Evolutionary conservation across 2,329 filamentous ascomycete genomes (phyloP).

Genomic region (Stachybotrys echinatus): DNA sequence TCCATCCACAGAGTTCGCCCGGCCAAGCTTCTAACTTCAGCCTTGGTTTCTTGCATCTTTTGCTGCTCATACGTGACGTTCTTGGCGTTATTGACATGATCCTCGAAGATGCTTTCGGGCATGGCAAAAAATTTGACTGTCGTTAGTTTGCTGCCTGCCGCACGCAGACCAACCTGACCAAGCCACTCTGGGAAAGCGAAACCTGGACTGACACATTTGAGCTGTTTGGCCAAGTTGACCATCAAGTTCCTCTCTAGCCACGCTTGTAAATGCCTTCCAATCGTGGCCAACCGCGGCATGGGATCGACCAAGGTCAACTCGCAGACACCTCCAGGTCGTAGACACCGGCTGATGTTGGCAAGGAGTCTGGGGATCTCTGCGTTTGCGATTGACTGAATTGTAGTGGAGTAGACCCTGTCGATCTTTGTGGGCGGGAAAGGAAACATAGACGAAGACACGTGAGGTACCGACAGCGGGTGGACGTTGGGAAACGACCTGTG

Average conservation of each 20-base stretch:
- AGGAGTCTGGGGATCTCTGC: slow-evolving; percentile 52
- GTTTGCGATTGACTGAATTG: slow-evolving; percentile 50
- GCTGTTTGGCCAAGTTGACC: slow-evolving; percentile 52
- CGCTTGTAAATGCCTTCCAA: slow-evolving; percentile 50
- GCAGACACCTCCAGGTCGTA: slow-evolving; percentile 49
- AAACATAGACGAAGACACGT: slow-evolving; percentile 9
- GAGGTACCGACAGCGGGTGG: slow-evolving; percentile 4
- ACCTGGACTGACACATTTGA: slow-evolving; percentile 55
- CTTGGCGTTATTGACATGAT: slow-evolving; percentile 13
- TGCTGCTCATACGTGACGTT: slow-evolving; percentile 12
- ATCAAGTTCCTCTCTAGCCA: slow-evolving; percentile 61
- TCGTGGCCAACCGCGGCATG: slow-evolving; percentile 46
- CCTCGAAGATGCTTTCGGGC: slow-evolving; percentile 19
- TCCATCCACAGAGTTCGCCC: slow-evolving; percentile 57
- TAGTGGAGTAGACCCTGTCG: slow-evolving; percentile 45
- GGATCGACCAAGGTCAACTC: slow-evolving; percentile 60
- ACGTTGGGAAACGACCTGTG: slow-evolving; percentile 31
- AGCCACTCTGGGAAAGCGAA: slow-evolving; percentile 56
- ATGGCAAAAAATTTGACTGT: slow-evolving; percentile 45
- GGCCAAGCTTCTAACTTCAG: slow-evolving; percentile 45
- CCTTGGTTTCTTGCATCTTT: slow-evolving; percentile 27
- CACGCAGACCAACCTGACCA: slow-evolving; percentile 45
- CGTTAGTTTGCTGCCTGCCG: slow-evolving; percentile 40
- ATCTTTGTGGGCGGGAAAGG: slow-evolving; percentile 38
- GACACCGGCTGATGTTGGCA: slow-evolving; percentile 48